A percentile compares a stretch with the other conserved stretches of the same genome.
These are phyloP conservation scores for Tephrocybe sp. DNA, from an alignment of 768 basidiomycete species.

Conservation along the genomic window DNA sequence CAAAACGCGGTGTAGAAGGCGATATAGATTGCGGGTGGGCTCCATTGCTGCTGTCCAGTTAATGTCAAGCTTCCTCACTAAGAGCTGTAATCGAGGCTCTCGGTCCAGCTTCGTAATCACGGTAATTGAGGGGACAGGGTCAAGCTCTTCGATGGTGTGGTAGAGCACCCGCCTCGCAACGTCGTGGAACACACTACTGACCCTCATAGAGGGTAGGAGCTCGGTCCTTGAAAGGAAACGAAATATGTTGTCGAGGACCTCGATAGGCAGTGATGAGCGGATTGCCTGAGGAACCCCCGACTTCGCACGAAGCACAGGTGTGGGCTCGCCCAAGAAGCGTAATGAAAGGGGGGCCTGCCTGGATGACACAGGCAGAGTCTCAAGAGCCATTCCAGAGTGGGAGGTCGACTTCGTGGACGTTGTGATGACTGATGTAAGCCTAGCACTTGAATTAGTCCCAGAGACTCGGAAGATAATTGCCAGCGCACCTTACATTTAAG, in stretches of 20 bases:
- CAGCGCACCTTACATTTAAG: too few relatives aligned
- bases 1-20: slow-evolving; percentile 47
- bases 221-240: slow-evolving; percentile 19
- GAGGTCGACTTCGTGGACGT: not conserved
- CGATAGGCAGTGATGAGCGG: slow-evolving; percentile 28
- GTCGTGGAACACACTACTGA: slow-evolving; percentile 27
- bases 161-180: slow-evolving; percentile 31
- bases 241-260: slow-evolving; percentile 32
- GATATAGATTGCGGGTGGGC: slow-evolving; percentile 50
- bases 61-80: slow-evolving; percentile 49
- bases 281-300: not conserved
- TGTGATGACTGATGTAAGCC: slow-evolving; percentile 5
- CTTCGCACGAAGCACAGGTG: not conserved
- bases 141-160: slow-evolving; percentile 32
- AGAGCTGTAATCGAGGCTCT: slow-evolving; percentile 33
- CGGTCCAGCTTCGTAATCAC: slow-evolving; percentile 42
- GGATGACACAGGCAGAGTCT: slow-evolving; percentile 2
- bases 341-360: not conserved
- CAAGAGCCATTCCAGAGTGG: not conserved
- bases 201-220: slow-evolving; percentile 21
- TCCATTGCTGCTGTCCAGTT: slow-evolving; percentile 30
- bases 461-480: too few relatives aligned
- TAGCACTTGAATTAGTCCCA: too few relatives aligned
- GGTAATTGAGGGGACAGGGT: slow-evolving; percentile 27
- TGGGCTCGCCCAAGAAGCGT: not conserved